A percentile compares a stretch with the other conserved stretches of the same genome.
Evolutionary conservation across 495 filamentous ascomycete genomes (phyloP).

Genomic region (Elaphomyces granulatus): DNA sequence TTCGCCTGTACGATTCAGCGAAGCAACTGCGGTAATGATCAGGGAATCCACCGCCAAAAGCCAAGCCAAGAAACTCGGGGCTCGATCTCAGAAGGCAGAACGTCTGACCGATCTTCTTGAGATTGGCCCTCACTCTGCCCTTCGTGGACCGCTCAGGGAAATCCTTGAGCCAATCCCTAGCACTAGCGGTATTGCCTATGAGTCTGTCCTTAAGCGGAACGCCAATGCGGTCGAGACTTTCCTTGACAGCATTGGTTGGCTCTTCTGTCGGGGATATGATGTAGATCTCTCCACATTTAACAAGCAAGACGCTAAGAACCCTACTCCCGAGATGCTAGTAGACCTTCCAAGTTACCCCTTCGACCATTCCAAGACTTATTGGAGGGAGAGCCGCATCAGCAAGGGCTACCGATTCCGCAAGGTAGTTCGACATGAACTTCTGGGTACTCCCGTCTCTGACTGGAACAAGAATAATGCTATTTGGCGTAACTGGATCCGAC

Average conservation of each 20-base stretch:
- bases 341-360: slow-evolving; percentile 24
- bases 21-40: slow-evolving; percentile 13
- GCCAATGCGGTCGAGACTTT: slow-evolving; percentile 11
- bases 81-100: not conserved
- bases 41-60: not conserved
- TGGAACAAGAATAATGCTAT: slow-evolving; percentile 2
- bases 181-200: slow-evolving; percentile 12
- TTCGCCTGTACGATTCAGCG: slow-evolving; percentile 30
- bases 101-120: slow-evolving; percentile 29
- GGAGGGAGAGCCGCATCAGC: slow-evolving; percentile 8
- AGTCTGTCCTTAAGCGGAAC: slow-evolving; percentile 13
- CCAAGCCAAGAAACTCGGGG: not conserved
- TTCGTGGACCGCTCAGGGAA: slow-evolving; percentile 45
- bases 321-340: not conserved
- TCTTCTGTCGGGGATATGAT: slow-evolving; percentile 12
- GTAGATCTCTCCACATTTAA: slow-evolving; percentile 1
- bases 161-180: slow-evolving; percentile 24
- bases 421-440: slow-evolving; percentile 1
- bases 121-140: slow-evolving; percentile 49
- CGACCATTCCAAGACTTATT: slow-evolving; percentile 19
- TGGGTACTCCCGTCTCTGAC: slow-evolving; percentile 1
- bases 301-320: not conserved
- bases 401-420: slow-evolving; percentile 5
- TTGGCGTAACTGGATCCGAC: slow-evolving; percentile 11
- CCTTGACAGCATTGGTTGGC: slow-evolving; percentile 8